phyloP scores from a whole-genome alignment of 495 filamentous ascomycete species.

The Aspergillus campestris region DNA sequence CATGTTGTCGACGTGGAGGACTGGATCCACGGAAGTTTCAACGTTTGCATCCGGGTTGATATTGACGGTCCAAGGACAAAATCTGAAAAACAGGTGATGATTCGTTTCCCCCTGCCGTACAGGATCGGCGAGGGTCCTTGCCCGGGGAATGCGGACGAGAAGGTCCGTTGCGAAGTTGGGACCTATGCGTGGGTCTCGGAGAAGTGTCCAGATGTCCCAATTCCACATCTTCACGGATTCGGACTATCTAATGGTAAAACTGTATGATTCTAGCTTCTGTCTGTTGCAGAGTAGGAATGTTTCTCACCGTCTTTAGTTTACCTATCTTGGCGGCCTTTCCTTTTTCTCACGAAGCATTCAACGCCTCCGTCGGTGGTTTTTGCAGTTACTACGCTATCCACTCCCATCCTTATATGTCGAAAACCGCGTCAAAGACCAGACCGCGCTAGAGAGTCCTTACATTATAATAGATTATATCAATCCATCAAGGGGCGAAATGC shows the following conservation, averaged over 20 bases:
- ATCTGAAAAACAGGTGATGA: constrained; percentile 15
- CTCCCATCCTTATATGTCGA: constrained; percentile 18
- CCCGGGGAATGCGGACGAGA: constrained; percentile 30
- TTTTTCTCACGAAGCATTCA: constrained; percentile 14
- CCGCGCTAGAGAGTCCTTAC: constrained; percentile 1
- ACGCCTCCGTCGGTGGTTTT: constrained; percentile 12
- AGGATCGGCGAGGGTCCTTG: constrained; percentile 22
- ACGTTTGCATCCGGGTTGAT: constrained; percentile 26
- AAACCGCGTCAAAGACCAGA: constrained; percentile 2
- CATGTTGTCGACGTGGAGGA: constrained; percentile 12
- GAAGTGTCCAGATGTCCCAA: constrained; percentile 24
- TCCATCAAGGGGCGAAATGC: no score
- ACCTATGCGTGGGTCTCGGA: constrained; percentile 27
- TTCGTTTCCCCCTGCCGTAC: constrained; percentile 32
- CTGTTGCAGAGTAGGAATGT: neutral
- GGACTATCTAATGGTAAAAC: constrained; percentile 20
- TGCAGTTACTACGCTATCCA: constrained; percentile 13
- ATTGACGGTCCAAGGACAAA: constrained; percentile 10
- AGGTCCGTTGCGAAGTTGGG: constrained; percentile 28
- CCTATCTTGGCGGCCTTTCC: constrained; percentile 15
- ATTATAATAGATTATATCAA: no score
- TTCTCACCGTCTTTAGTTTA: constrained; percentile 16
- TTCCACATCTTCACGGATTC: constrained; percentile 27
- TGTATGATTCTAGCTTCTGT: constrained; percentile 2
- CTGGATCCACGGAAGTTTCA: constrained; percentile 31